phyloP scores from a whole-genome alignment of 129 eudicot species.

The Dittrichia graveolens region DNA sequence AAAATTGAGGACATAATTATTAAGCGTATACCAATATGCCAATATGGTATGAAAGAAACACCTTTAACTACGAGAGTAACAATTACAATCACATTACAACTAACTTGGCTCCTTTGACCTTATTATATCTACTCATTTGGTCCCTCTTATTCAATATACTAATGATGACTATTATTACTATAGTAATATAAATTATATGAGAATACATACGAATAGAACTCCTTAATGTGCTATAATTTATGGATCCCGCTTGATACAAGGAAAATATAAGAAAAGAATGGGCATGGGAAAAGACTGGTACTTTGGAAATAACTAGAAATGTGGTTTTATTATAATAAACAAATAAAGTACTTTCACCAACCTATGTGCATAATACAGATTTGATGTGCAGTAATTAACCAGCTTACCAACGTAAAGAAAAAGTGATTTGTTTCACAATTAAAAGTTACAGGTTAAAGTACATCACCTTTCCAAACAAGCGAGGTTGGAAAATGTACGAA shows the following conservation, averaged over 20 bases:
- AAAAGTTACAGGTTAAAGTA: background rate
- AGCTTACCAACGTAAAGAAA: background rate
- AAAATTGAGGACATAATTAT: background rate
- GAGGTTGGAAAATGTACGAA: slow-evolving; percentile 57
- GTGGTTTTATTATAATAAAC: background rate
- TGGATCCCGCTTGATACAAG: slow-evolving; percentile 3
- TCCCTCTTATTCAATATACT: too few relatives aligned
- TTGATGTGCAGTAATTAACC: background rate
- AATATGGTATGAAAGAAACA: too few relatives aligned
- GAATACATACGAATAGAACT: background rate
- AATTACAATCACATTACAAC: background rate
- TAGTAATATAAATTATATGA: too few relatives aligned
- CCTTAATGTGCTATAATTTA: background rate
- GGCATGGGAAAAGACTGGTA: background rate
- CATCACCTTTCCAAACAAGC: slow-evolving; percentile 82
- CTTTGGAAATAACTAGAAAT: background rate
- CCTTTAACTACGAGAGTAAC: background rate
- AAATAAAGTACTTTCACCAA: background rate
- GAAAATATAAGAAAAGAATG: slow-evolving; percentile 2
- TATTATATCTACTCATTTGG: too few relatives aligned
- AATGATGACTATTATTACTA: too few relatives aligned
- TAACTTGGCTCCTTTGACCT: background rate
- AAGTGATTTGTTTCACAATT: background rate
- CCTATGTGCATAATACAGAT: slow-evolving; percentile 11
- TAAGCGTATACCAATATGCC: background rate